Evolutionary conservation across 1,284 basidiomycete species (phyloP).

Genomic region (Rhodofomes roseus): DNA sequence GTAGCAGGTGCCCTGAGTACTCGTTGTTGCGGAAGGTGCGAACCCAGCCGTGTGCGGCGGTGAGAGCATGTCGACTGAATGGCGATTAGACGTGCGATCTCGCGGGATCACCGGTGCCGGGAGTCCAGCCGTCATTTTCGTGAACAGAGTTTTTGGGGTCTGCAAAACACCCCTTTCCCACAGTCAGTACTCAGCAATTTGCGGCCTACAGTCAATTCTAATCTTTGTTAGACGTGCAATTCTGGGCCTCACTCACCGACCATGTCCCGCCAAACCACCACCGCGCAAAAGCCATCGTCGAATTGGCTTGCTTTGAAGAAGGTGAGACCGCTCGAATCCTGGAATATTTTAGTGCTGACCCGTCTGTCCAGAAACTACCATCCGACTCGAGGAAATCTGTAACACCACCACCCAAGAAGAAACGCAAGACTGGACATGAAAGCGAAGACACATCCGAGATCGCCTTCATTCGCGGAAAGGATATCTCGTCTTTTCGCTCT

Average conservation of each 20-base stretch:
- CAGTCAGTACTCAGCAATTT: not conserved
- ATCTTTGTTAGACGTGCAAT: too few relatives aligned
- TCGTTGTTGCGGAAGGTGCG: too few relatives aligned
- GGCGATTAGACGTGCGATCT: not conserved
- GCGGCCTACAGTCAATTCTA: too few relatives aligned
- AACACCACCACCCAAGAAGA: not conserved
- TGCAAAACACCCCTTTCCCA: not conserved
- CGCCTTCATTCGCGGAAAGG: conserved; percentile 17
- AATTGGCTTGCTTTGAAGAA: conserved; percentile 51
- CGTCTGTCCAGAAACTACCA: not conserved
- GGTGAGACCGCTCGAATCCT: too few relatives aligned
- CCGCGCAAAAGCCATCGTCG: conserved; percentile 32
- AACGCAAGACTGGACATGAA: not conserved
- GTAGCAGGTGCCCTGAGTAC: not conserved
- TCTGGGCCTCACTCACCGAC: too few relatives aligned
- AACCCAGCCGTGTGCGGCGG: too few relatives aligned
- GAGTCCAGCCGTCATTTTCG: not conserved
- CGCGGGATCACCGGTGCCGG: not conserved
- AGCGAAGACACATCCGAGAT: conserved; percentile 4
- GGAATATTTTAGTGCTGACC: not conserved
- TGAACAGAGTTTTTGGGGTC: not conserved
- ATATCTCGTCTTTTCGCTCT: not conserved
- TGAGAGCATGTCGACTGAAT: not conserved
- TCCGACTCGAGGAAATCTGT: not conserved
- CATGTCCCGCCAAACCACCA: not conserved